These are phyloP conservation scores for Plantago ovata DNA, from an alignment of 257 asterid species.

Conservation along the genomic window DNA sequence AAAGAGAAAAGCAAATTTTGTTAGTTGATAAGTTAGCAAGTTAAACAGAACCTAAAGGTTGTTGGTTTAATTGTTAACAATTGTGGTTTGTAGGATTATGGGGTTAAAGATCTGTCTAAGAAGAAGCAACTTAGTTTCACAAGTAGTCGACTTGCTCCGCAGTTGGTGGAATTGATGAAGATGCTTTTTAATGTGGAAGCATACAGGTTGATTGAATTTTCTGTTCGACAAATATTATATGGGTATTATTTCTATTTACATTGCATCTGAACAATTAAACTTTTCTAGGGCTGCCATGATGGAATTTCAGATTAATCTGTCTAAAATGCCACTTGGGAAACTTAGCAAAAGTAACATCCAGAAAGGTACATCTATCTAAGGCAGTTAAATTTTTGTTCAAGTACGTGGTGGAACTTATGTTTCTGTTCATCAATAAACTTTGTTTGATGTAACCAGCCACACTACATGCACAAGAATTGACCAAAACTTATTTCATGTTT, in stretches of 20 bases:
- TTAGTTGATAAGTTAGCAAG: conserved; percentile 3
- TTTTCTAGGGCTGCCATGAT: conserved; percentile 93
- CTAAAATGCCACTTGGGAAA: conserved; percentile 99
- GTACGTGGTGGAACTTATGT: conserved; percentile 1
- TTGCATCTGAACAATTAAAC: conserved; percentile 18
- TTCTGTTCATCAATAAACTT: conserved; percentile 14
- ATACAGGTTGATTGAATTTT: conserved; percentile 56
- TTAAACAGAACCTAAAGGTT: conserved; percentile 9
- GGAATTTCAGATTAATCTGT: conserved; percentile 97
- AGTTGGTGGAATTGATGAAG: conserved; percentile 75
- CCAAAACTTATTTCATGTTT: conserved; percentile 5
- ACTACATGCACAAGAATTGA: background rate
- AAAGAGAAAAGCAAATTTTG: background rate
- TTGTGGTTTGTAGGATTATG: conserved; percentile 73
- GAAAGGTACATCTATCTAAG: conserved; percentile 50
- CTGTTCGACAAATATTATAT: conserved; percentile 5
- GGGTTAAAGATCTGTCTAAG: conserved; percentile 57
- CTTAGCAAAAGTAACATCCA: conserved; percentile 88
- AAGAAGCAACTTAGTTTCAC: conserved; percentile 51
- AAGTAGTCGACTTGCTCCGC: conserved; percentile 67
- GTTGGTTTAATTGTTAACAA: conserved; percentile 16
- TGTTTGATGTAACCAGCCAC: background rate
- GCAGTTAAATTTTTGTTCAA: too few relatives aligned
- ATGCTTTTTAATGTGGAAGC: conserved; percentile 93
- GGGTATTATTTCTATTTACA: conserved; percentile 17